phyloP scores from a whole-genome alignment of 345 rosid genomes.

The Aquilaria sinensis region DNA sequence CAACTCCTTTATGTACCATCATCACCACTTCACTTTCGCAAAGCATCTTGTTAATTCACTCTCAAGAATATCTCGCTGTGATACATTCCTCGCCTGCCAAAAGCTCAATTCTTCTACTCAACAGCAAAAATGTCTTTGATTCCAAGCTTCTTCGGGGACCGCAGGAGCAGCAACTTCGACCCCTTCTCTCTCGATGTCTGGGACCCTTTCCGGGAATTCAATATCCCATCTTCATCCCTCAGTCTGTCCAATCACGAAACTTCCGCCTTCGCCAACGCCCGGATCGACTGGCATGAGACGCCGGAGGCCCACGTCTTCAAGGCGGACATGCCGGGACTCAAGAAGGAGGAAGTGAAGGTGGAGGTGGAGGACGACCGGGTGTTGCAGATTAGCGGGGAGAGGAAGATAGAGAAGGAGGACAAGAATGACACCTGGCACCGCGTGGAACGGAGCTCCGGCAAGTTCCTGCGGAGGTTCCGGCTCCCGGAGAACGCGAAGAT shows the following conservation, averaged over 20 bases:
- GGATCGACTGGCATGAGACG: constrained; percentile 4
- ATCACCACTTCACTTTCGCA: too few relatives aligned
- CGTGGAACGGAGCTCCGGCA: constrained; percentile 4
- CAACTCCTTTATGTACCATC: too few relatives aligned
- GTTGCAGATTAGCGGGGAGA: constrained; percentile 6
- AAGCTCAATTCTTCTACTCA: too few relatives aligned
- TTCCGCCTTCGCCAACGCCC: not conserved
- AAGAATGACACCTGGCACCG: constrained; percentile 11
- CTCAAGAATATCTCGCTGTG: too few relatives aligned
- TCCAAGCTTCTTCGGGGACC: constrained; percentile 1
- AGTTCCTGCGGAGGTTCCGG: constrained; percentile 6
- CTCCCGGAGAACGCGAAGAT: constrained; percentile 2
- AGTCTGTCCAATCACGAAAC: not conserved
- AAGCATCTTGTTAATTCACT: too few relatives aligned
- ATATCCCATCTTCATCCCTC: not conserved
- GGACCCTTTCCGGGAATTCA: constrained; percentile 6
- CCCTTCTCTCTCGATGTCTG: constrained; percentile 8
- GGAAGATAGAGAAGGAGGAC: constrained; percentile 7
- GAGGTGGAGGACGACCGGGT: constrained; percentile 8
- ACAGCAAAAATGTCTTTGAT: not conserved
- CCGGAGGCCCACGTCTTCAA: constrained; percentile 11
- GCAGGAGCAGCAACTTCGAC: constrained; percentile 2
- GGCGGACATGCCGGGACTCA: constrained; percentile 4
- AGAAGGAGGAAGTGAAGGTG: constrained; percentile 6
- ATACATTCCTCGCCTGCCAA: too few relatives aligned